Conservation (phyloP, 768 basidiomycete species). For the Hypholoma fasciculare region DNA sequence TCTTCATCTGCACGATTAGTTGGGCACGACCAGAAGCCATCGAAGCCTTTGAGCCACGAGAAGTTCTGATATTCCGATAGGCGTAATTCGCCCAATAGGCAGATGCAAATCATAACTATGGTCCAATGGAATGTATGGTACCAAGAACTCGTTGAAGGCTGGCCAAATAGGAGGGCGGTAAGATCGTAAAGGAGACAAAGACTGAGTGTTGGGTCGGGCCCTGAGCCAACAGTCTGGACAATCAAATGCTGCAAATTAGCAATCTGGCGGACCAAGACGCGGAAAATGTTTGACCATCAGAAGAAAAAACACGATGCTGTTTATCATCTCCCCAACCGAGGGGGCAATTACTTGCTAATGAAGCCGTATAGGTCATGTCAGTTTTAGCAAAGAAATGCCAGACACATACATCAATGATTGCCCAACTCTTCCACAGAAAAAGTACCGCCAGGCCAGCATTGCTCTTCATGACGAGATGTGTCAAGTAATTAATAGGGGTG, state of each 20-base stretch:
- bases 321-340: conserved; percentile 21
- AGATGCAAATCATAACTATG: conserved; percentile 16
- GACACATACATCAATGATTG: conserved; percentile 24
- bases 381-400: neutral
- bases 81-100: conserved; percentile 15
- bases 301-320: conserved; percentile 26
- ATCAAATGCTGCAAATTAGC: neutral
- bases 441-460: conserved; percentile 37
- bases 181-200: conserved; percentile 31
- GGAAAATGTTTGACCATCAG: conserved; percentile 25
- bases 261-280: neutral
- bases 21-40: neutral
- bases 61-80: conserved; percentile 12
- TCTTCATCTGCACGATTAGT: neutral
- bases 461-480: conserved; percentile 43
- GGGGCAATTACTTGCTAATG: conserved; percentile 21
- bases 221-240: conserved; percentile 32
- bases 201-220: conserved; percentile 36
- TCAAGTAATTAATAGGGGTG: conserved; percentile 28
- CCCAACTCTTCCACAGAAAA: conserved; percentile 32
- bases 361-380: neutral
- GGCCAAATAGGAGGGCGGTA: conserved; percentile 27
- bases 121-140: conserved; percentile 23
- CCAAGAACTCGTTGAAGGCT: conserved; percentile 22
- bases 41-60: conserved; percentile 13